These are phyloP conservation scores for Fusarium subtropicale DNA, from an alignment of 2,329 filamentous ascomycete species.

Conservation along the genomic window DNA sequence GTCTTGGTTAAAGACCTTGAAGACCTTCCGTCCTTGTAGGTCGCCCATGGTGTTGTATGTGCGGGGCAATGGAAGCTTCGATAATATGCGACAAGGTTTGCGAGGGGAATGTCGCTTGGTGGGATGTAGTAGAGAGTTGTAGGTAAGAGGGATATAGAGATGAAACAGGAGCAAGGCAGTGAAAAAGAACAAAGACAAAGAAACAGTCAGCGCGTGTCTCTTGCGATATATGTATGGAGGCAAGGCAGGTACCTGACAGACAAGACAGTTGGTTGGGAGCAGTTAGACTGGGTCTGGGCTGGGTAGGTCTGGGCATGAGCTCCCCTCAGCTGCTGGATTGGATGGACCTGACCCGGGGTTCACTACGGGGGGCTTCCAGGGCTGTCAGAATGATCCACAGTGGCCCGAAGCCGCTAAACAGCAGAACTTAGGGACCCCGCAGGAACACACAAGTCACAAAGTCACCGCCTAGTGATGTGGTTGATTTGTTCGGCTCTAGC, in stretches of 20 bases:
- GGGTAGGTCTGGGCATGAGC: background rate
- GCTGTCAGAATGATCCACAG: slow-evolving; percentile 41
- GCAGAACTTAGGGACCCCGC: slow-evolving; percentile 33
- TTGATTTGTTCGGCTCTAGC: slow-evolving; percentile 44
- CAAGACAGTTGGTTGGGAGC: slow-evolving; percentile 29
- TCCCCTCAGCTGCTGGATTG: slow-evolving; percentile 36
- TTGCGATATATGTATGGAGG: slow-evolving; percentile 43
- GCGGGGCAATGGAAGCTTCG: slow-evolving; percentile 35
- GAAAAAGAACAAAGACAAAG: slow-evolving; percentile 33
- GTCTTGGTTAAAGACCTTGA: slow-evolving; percentile 99
- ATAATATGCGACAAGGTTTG: slow-evolving; percentile 23
- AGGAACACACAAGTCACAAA: slow-evolving; percentile 17
- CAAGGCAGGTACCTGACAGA: slow-evolving; percentile 22
- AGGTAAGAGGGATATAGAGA: slow-evolving; percentile 4
- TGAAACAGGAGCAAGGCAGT: slow-evolving; percentile 13
- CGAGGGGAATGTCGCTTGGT: background rate
- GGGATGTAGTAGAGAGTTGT: background rate
- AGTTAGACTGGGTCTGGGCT: background rate
- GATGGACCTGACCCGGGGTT: slow-evolving; percentile 10
- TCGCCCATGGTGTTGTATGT: slow-evolving; percentile 52
- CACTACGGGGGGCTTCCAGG: slow-evolving; percentile 35
- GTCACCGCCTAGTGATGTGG: slow-evolving; percentile 42
- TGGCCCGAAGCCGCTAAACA: slow-evolving; percentile 42
- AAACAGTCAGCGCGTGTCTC: slow-evolving; percentile 34
- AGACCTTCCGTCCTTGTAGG: slow-evolving; percentile 79